Base-by-base conservation (phyloP, 805 yeast species). In the Monosporozyma solicola region DNA sequence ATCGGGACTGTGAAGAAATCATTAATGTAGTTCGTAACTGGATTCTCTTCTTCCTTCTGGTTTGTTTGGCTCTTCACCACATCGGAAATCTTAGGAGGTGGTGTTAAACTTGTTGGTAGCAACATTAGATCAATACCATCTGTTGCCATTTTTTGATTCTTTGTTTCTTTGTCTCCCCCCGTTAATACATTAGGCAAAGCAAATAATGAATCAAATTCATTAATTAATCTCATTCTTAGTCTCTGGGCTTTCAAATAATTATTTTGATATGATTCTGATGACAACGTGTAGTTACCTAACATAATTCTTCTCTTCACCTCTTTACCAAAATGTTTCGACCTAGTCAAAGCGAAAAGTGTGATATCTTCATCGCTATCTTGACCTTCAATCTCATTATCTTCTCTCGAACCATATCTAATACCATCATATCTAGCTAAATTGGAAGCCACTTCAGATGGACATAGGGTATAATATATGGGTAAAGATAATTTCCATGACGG, bases 381-480 rank as follows among this genome's bases (percentile, higher is more conserved):
- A 35, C 15, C 39, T 20, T 39, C 43, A 39, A 7, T 16, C 32
- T 62, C 67, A 20, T 24, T 31, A 3, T 16, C 6, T 0, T 77
- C 73, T 41, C 86, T 72, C 52, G 63, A 68, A 0, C 98, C 98
- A 64, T 84, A 94, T 53, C 97, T 74, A 22, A 91, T 72, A 2
- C 99, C 99, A 68, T 94, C 99, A 63, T 78, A 94, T 33, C 97
- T 74, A 1, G 97, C 80, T 49, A 94, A 74, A 64, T 94, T 94
- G 0, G 98, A 92, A 0, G 95, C 84, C 0, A 97, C 98, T 63
- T 94, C 99, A 0, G 97, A 86, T 0, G 97, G 86, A 1, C 94
- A 91, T 39, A 95, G 60, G 0, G 96, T 86, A 65, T 87, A 92
- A 68, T 94, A 94, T 0, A 89, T 80, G 29, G 95, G 90, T 16